These are phyloP conservation scores for Moricandia moricandioides DNA, from an alignment of 345 rosid genomes.

Conservation along the genomic window DNA sequence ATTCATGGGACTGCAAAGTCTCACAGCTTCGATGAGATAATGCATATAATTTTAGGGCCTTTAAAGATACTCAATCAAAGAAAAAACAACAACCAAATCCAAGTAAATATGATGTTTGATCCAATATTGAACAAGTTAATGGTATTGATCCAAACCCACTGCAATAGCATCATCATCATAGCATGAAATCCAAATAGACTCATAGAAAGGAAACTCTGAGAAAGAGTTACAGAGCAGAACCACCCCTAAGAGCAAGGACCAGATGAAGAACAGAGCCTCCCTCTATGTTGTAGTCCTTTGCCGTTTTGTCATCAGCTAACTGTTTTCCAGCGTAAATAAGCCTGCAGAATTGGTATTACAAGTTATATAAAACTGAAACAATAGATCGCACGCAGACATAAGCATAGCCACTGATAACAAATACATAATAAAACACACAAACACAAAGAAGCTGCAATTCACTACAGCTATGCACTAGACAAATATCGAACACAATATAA, in stretches of 20 bases:
- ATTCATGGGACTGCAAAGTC: too few species aligned
- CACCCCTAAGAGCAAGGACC: neutral
- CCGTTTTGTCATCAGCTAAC: neutral
- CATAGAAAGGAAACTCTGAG: neutral
- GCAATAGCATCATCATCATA: neutral
- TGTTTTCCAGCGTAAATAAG: neutral
- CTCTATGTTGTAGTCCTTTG: neutral
- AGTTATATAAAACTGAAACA: neutral
- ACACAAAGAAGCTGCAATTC: neutral
- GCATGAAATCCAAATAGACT: neutral
- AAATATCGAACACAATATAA: too few species aligned
- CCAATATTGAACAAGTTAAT: too few species aligned
- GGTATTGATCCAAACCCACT: neutral
- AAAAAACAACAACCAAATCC: too few species aligned
- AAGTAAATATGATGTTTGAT: too few species aligned
- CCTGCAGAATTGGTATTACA: neutral
- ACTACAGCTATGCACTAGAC: neutral
- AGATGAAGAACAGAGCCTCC: constrained; percentile 1
- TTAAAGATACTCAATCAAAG: too few species aligned
- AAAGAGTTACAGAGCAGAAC: neutral
- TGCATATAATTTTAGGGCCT: too few species aligned
- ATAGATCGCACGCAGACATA: neutral
- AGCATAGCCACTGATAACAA: too few species aligned
- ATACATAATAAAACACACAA: too few species aligned
- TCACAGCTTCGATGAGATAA: too few species aligned